Evolutionary conservation across 805 yeast species (phyloP).

Genomic region (Candida chauliodis): DNA sequence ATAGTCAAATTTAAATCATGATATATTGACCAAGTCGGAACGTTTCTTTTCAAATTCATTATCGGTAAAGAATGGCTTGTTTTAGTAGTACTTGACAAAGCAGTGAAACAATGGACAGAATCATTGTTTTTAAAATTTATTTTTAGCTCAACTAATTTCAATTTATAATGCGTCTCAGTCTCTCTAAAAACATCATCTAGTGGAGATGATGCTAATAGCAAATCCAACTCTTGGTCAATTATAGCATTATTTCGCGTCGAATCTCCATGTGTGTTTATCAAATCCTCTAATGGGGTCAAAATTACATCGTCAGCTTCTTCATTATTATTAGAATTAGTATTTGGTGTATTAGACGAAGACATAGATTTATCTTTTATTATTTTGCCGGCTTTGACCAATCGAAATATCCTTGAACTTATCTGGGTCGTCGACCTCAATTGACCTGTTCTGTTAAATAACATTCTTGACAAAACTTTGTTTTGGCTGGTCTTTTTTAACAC

Average conservation of each 20-base stretch:
- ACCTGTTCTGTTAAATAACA: slow-evolving; percentile 36
- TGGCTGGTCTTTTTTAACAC: slow-evolving; percentile 33
- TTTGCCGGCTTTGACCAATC: slow-evolving; percentile 24
- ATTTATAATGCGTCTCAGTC: background rate
- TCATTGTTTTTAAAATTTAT: slow-evolving; percentile 10
- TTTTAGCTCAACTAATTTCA: slow-evolving; percentile 8
- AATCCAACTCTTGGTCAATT: slow-evolving; percentile 28
- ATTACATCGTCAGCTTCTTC: slow-evolving; percentile 26
- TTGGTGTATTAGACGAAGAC: background rate
- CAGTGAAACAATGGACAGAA: slow-evolving; percentile 3
- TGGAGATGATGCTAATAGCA: slow-evolving; percentile 26
- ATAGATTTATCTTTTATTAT: slow-evolving; percentile 14
- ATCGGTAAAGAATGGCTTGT: background rate
- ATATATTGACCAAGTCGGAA: slow-evolving; percentile 20
- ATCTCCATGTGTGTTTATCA: slow-evolving; percentile 16
- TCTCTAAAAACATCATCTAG: slow-evolving; percentile 10
- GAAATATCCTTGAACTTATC: slow-evolving; percentile 28
- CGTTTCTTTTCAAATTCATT: background rate
- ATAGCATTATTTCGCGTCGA: slow-evolving; percentile 22
- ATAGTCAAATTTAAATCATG: slow-evolving; percentile 15
- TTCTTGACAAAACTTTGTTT: slow-evolving; percentile 38
- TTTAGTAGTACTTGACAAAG: background rate
- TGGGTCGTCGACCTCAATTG: slow-evolving; percentile 35
- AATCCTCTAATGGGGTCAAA: slow-evolving; percentile 25
- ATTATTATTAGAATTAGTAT: background rate